Evolutionary conservation across 495 filamentous ascomycete genomes (phyloP), one percentile per base, ranked within the genome.

Genomic region (Lophiotrema nucula): DNA sequence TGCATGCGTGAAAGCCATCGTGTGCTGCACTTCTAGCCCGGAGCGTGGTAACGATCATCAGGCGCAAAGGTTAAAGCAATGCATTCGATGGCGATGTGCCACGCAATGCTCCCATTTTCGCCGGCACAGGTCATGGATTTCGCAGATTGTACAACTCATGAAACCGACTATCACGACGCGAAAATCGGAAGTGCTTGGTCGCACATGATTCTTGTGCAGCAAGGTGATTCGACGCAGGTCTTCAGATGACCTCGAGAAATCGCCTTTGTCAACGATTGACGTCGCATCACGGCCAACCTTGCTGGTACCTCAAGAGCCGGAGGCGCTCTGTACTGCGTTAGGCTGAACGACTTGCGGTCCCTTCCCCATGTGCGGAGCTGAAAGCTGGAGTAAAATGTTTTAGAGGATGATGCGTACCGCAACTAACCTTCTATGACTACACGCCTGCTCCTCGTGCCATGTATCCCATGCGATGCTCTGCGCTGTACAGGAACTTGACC

Each of bases 71-170:
- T n/a, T n/a, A n/a, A n/a, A n/a, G n/a, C n/a, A n/a, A n/a, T n/a
- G n/a, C n/a, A 18, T 23, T 33, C 41, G 38, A 31, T 16, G 58
- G 42, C 24, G 24, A 24, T 47, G 12, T 37, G 44, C 58, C 53
- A 62, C 51, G 64, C 55, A 55, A 47, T 59, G 38, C 39, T 39
- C 28, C 27, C 33, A 43, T 10, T 18, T 27, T 27, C 54, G 58
- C 50, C n/a, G 58, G 50, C 52, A 27, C 43, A 19, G 35, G 56
- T 61, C 39, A 54, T 63, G 27, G 53, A 51, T 61, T 11, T 58
- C 41, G 63, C 42, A 59, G 55, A 47, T 58, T 67, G 64, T 63
- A 67, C 64, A 67, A 63, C 64, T 47, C 64, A 67, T 67, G 63
- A 66, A 63, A 63, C 64, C 64, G 48, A 53, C 59, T 45, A 62